Conservation (phyloP, 2,329 filamentous ascomycete genomes). For the Cladophialophora exuberans region DNA sequence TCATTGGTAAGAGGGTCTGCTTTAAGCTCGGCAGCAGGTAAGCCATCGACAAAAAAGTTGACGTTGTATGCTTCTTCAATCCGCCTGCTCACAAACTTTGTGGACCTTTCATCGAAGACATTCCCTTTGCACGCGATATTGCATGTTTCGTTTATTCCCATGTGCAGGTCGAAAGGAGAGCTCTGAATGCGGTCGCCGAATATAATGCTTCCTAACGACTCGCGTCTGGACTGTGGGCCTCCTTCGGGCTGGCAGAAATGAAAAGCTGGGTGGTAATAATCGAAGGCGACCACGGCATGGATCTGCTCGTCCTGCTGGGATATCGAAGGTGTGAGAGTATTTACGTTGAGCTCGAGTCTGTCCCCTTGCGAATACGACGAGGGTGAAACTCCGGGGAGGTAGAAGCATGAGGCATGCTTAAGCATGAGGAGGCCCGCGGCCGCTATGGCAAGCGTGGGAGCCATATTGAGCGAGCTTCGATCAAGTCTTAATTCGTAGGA, state of each 20-base stretch:
- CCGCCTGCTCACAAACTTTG: slow-evolving; percentile 78
- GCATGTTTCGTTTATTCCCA: slow-evolving; percentile 86
- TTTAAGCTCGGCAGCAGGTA: slow-evolving; percentile 85
- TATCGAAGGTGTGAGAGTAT: slow-evolving; percentile 84
- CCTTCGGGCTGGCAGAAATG: slow-evolving; percentile 82
- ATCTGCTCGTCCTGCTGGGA: slow-evolving; percentile 76
- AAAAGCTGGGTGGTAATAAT: slow-evolving; percentile 90
- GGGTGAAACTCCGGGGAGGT: slow-evolving; percentile 92
- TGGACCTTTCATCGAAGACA: slow-evolving; percentile 67
- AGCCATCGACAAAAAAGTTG: slow-evolving; percentile 93
- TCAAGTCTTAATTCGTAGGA: not conserved
- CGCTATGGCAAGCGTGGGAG: slow-evolving; percentile 9
- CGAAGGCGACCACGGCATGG: slow-evolving; percentile 91
- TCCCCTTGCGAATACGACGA: slow-evolving; percentile 85
- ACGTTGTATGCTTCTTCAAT: slow-evolving; percentile 87
- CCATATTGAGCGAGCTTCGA: slow-evolving; percentile 13
- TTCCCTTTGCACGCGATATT: slow-evolving; percentile 73
- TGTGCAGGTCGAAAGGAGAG: slow-evolving; percentile 88
- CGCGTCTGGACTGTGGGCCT: slow-evolving; percentile 77
- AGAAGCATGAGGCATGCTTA: slow-evolving; percentile 66
- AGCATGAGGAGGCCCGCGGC: slow-evolving; percentile 16
- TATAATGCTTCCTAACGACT: slow-evolving; percentile 91
- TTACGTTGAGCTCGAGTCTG: slow-evolving; percentile 84
- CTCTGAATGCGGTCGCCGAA: slow-evolving; percentile 97
- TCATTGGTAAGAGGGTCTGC: slow-evolving; percentile 74